Evolutionary conservation across 768 basidiomycete genomes (phyloP).

Genomic region (Leccinum broughii): DNA sequence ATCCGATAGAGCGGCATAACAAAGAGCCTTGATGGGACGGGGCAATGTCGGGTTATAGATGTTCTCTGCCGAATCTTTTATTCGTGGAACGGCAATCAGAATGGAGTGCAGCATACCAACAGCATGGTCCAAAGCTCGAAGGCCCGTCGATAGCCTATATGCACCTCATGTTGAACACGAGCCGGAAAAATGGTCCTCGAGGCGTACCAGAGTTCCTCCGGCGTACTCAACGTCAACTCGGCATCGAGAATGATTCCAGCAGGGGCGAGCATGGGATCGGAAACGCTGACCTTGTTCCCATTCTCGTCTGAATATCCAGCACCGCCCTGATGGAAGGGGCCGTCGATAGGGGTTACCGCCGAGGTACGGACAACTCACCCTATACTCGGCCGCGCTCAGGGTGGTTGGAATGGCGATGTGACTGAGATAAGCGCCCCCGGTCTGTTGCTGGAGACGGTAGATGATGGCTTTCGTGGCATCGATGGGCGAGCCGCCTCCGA

Average conservation of each 20-base stretch:
- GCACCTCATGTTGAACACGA: conserved; percentile 14
- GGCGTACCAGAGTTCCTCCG: conserved; percentile 68
- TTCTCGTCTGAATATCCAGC: conserved; percentile 73
- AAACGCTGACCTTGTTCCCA: conserved; percentile 60
- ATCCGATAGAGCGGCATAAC: conserved; percentile 66
- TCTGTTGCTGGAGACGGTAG: conserved; percentile 59
- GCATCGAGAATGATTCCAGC: conserved; percentile 78
- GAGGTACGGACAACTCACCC: conserved; percentile 39
- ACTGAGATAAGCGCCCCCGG: conserved; percentile 48
- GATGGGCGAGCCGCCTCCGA: conserved; percentile 81
- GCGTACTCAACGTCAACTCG: conserved; percentile 69
- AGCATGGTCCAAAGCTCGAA: conserved; percentile 78
- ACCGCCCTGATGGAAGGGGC: conserved; percentile 43
- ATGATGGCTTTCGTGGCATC: conserved; percentile 77
- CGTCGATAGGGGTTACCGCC: conserved; percentile 1
- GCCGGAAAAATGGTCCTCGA: conserved; percentile 7
- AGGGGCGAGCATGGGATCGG: conserved; percentile 58
- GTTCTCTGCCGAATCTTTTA: conserved; percentile 38
- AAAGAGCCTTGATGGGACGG: conserved; percentile 61
- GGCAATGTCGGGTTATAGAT: conserved; percentile 59
- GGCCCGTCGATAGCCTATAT: conserved; percentile 72
- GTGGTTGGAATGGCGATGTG: conserved; percentile 86
- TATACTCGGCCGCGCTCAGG: conserved; percentile 76
- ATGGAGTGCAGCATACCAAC: conserved; percentile 49
- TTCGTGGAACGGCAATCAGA: background rate